A percentile compares a stretch with the other conserved stretches of the same genome.
Conservation (phyloP, 208 protist genomes). For the Acanthamoeba quina region DNA sequence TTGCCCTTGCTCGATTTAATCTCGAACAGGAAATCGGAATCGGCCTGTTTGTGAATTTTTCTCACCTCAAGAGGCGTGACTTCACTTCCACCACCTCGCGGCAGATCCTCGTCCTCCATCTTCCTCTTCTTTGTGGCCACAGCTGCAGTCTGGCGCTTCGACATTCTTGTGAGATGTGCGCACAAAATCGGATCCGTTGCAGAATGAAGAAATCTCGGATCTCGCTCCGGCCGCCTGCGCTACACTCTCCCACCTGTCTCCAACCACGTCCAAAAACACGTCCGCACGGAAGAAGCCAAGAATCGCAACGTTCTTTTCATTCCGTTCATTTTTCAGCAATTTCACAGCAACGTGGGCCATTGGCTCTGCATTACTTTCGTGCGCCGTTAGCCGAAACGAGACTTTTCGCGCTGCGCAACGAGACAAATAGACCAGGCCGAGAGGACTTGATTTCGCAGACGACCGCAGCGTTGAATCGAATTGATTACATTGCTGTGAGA, state of each 20-base stretch:
- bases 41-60: constrained; percentile 56
- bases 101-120: constrained; percentile 52
- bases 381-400: neutral
- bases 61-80: constrained; percentile 48
- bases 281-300: neutral
- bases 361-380: neutral
- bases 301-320: neutral
- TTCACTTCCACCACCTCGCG: neutral
- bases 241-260: neutral
- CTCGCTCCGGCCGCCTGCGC: neutral
- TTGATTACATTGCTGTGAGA: neutral
- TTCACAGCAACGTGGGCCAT: neutral
- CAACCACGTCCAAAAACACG: neutral
- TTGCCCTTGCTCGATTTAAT: constrained; percentile 36
- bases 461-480: neutral
- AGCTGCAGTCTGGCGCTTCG: neutral
- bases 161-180: constrained; percentile 4
- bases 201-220: neutral
- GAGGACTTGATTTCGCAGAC: neutral
- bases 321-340: neutral
- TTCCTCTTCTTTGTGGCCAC: constrained; percentile 19
- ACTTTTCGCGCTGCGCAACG: neutral
- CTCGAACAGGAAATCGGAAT: constrained; percentile 69
- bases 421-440: neutral
- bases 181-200: constrained; percentile 1